A percentile compares a stretch with the other conserved stretches of the same genome.
Evolutionary conservation across 352 stramenopile genomes (phyloP).

Genomic region (Phytophthora idaei): DNA sequence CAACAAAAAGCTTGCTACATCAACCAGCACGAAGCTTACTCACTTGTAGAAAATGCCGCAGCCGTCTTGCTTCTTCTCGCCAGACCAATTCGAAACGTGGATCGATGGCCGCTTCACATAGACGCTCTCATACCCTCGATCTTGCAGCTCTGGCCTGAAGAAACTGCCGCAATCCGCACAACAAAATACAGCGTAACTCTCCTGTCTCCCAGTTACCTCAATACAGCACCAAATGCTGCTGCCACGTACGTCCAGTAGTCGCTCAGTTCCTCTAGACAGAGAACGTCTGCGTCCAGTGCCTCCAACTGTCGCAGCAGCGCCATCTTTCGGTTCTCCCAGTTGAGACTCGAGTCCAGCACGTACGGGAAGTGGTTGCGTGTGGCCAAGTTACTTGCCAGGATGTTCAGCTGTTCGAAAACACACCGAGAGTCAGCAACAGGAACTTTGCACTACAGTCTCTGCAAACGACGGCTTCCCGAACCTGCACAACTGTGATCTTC

Average conservation of each 20-base stretch:
- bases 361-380: conserved; percentile 89
- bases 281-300: conserved; percentile 76
- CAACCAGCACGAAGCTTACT: conserved; percentile 12
- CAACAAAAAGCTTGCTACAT: conserved; percentile 2
- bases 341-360: conserved; percentile 79
- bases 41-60: conserved; percentile 91
- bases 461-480: conserved; percentile 12
- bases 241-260: conserved; percentile 87
- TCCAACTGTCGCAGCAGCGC: conserved; percentile 76
- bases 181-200: conserved; percentile 2
- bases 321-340: conserved; percentile 86
- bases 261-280: conserved; percentile 87
- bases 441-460: neutral
- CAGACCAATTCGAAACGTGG: conserved; percentile 86
- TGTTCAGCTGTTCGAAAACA: conserved; percentile 64
- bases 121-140: conserved; percentile 85
- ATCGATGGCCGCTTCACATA: conserved; percentile 88
- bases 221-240: neutral
- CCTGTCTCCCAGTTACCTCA: neutral
- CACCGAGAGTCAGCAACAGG: conserved; percentile 7
- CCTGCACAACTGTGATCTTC: conserved; percentile 82
- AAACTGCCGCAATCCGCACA: conserved; percentile 48
- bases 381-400: conserved; percentile 85
- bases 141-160: conserved; percentile 76
- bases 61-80: conserved; percentile 88